A percentile compares a stretch with the other conserved stretches of the same genome.
Conservation (phyloP, 768 basidiomycete genomes). For the Serendipita vermifera region DNA sequence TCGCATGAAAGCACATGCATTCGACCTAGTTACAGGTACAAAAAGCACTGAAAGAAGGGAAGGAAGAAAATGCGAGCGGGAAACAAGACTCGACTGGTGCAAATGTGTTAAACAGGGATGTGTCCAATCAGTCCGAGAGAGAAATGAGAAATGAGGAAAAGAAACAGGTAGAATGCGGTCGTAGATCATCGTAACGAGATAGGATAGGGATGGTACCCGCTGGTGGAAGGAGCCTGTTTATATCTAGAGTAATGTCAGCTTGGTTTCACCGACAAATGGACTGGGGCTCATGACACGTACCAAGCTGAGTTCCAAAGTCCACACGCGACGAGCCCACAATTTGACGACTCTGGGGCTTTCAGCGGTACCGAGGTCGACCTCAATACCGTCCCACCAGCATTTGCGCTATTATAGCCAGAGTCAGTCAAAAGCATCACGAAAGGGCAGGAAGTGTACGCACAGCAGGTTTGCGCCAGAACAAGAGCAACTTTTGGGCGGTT, state of each 20-base stretch:
- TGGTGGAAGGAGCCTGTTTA: slow-evolving; percentile 1
- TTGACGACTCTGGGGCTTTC: slow-evolving; percentile 49
- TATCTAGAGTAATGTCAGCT: background rate
- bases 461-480: slow-evolving; percentile 99
- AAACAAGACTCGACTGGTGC: too few species aligned
- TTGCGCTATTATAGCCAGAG: slow-evolving; percentile 51
- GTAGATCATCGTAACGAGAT: background rate
- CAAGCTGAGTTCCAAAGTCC: slow-evolving; percentile 94
- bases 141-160: too few species aligned
- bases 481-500: slow-evolving; percentile 88
- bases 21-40: too few species aligned
- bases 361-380: slow-evolving; percentile 61
- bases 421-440: slow-evolving; percentile 10
- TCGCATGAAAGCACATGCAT: too few species aligned
- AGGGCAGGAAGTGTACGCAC: slow-evolving; percentile 39
- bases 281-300: slow-evolving; percentile 31
- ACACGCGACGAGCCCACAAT: slow-evolving; percentile 93
- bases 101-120: too few species aligned
- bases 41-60: too few species aligned
- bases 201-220: background rate
- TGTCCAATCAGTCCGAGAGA: too few species aligned
- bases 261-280: background rate
- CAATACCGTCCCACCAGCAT: slow-evolving; percentile 99
- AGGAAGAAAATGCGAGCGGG: too few species aligned
- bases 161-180: too few species aligned